Base-by-base conservation (phyloP, 2,329 filamentous ascomycete genomes). In the Fusarium hainanense region DNA sequence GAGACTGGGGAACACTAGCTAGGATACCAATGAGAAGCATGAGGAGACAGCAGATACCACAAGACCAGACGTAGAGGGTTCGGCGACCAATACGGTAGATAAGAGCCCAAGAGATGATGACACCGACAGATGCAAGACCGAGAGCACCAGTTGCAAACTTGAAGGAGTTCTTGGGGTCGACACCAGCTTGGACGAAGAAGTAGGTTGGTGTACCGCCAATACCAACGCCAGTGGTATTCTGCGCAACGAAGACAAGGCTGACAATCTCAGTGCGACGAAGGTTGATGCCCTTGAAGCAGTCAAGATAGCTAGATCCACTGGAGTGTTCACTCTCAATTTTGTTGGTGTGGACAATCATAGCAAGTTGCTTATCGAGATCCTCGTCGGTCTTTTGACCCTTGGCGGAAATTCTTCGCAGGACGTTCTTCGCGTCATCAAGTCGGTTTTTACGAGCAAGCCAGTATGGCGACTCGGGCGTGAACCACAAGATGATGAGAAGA, bases 261-360 rank as follows among this genome's bases (percentile, higher is more conserved):
- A 79, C 79, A n/a, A 85, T 82, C 68, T 85, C 81, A 2, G 83
- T 84, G 5, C 83, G 79, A 9, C 82, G 79, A 2, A 80, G 77
- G 61, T 87, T 82, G 10, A 79, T 78, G 9, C 84, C 84, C 11
- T 77, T 77, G 77, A 87, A 87, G 59, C 82, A 85, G 65, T 87
- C 83, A 7, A 73, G 52, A 58, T 85, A 85, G 3, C 73, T 78
- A 6, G 78, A 79, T 0, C 82, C 83, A 0, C 73, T 66, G 6
- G 75, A 76, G 42, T 80, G 73, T 40, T 80, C 75, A 54, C 79
- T 77, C 65, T 86, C 84, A 2, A 84, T 74, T 58, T 82, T 77
- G 59, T 82, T 78, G 3, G 82, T 84, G 47, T 83, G 78, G 7
- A 92, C 87, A 88, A 97, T 97, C 90, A 95, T 94, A 54, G 80